These are phyloP conservation scores for Komagataella pastoris DNA, from an alignment of 805 yeast species.

Conservation along the genomic window DNA sequence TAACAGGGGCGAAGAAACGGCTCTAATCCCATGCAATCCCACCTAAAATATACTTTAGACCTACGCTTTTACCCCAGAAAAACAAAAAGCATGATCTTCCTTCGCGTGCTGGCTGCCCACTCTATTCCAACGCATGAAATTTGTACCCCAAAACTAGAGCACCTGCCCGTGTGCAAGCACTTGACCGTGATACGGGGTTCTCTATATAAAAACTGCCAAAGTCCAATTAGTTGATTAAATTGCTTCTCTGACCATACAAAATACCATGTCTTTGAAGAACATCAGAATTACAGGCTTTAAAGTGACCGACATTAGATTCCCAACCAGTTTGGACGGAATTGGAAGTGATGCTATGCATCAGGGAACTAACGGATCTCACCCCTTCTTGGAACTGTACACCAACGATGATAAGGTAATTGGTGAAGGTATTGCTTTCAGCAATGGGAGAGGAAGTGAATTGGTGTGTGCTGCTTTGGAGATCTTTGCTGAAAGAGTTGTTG, in stretches of 20 bases:
- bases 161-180: neutral
- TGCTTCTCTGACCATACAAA: neutral
- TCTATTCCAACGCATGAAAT: neutral
- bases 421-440: constrained; percentile 28
- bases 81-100: neutral
- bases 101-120: neutral
- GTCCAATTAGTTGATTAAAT: neutral
- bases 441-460: constrained; percentile 23
- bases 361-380: constrained; percentile 25
- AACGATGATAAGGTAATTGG: constrained; percentile 16
- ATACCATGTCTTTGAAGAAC: neutral
- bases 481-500: constrained; percentile 22
- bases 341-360: constrained; percentile 31
- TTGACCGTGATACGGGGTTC: neutral
- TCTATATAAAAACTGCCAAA: neutral
- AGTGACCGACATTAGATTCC: constrained; percentile 19
- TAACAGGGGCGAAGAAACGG: neutral
- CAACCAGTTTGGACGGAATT: constrained; percentile 23
- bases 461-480: constrained; percentile 21
- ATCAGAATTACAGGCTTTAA: constrained; percentile 1
- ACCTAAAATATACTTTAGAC: neutral
- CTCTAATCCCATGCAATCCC: neutral
- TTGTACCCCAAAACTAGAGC: neutral
- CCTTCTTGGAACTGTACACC: constrained; percentile 20
- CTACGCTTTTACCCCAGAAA: neutral